A percentile compares a stretch with the other conserved stretches of the same genome.
Evolutionary conservation across 2,329 filamentous ascomycete species (phyloP).

Genomic region (Trichophyton schoenleinii): DNA sequence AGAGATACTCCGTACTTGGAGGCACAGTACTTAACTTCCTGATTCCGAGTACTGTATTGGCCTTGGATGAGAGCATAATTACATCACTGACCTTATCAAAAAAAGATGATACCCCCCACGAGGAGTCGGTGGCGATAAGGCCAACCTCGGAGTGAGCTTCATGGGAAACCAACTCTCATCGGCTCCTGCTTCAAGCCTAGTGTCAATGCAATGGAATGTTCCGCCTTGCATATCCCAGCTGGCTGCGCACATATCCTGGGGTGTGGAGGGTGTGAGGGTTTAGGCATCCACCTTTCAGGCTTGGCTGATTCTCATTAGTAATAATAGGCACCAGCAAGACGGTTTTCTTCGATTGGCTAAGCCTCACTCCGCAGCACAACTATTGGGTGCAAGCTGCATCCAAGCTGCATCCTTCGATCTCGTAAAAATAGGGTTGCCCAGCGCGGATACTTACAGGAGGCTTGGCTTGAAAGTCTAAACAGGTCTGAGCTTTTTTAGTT

Average conservation of each 20-base stretch:
- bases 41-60: background rate
- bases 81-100: background rate
- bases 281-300: background rate
- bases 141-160: background rate
- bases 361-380: background rate
- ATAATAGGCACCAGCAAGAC: conserved; percentile 1
- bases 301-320: conserved; percentile 1
- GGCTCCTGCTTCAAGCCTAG: conserved; percentile 1
- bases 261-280: background rate
- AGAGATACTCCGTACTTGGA: background rate
- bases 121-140: background rate
- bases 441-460: conserved; percentile 1
- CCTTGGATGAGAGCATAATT: background rate
- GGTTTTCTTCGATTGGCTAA: background rate
- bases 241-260: background rate
- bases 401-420: background rate
- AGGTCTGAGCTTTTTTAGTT: background rate
- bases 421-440: conserved; percentile 5
- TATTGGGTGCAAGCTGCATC: background rate
- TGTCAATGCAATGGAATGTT: conserved; percentile 1
- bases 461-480: conserved; percentile 1
- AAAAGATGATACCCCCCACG: background rate
- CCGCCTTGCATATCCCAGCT: conserved; percentile 3
- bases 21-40: background rate
- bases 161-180: background rate